Evolutionary conservation across 1,284 basidiomycete species (phyloP).

Genomic region (Moniliophthora roreri): DNA sequence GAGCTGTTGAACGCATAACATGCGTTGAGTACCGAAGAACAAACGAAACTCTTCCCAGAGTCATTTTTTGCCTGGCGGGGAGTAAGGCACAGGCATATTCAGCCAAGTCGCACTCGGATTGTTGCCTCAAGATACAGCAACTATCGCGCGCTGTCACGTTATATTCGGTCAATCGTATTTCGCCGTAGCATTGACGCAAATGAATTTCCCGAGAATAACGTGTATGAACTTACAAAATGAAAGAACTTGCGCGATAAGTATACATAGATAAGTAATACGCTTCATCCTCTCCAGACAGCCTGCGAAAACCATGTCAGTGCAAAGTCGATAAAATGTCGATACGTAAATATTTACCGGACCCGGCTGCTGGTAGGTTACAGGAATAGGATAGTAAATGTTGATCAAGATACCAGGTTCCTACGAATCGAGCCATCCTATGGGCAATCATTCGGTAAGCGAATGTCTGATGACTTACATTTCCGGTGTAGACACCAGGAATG

Average conservation of each 20-base stretch:
- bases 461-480: constrained; percentile 21
- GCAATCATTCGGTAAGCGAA: neutral
- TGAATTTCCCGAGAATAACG: too few species aligned
- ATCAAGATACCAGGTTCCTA: constrained; percentile 37
- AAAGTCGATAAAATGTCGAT: neutral
- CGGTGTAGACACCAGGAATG: constrained; percentile 35
- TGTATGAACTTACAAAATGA: too few species aligned
- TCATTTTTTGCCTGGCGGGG: too few species aligned
- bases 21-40: too few species aligned
- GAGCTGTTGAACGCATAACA: too few species aligned
- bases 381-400: constrained; percentile 40
- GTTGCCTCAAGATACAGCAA: too few species aligned
- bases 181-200: too few species aligned
- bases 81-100: too few species aligned
- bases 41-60: too few species aligned
- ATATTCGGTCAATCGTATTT: too few species aligned
- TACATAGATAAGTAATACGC: neutral
- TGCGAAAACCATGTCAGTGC: constrained; percentile 11
- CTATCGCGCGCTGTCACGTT: too few species aligned
- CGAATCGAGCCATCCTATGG: neutral
- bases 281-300: constrained; percentile 33
- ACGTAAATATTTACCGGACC: constrained; percentile 30
- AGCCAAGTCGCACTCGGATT: too few species aligned
- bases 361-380: constrained; percentile 34
- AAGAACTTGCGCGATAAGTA: neutral